Conservation (phyloP, 1,284 basidiomycete genomes). For the Ganoderma sinense region DNA sequence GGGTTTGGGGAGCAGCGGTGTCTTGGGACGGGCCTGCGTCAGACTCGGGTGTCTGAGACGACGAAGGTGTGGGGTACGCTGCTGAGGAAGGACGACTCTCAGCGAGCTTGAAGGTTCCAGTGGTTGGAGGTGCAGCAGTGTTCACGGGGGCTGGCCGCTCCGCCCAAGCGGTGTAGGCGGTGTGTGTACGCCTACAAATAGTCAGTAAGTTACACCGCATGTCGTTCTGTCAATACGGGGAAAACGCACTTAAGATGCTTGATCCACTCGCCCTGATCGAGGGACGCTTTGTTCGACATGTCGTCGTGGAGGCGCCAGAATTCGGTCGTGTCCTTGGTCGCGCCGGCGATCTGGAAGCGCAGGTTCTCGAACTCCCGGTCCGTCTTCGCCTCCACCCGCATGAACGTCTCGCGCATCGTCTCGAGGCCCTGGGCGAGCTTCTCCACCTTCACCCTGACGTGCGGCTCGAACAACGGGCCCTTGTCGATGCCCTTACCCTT, state of each 20-base stretch:
- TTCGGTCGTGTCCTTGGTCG: constrained; percentile 5
- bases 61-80: neutral
- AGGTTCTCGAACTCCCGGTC: constrained; percentile 11
- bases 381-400: constrained; percentile 10
- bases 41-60: neutral
- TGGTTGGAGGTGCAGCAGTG: neutral
- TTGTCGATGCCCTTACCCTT: constrained; percentile 5
- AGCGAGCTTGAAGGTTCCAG: neutral
- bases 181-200: neutral
- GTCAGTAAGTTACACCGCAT: neutral
- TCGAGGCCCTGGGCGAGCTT: constrained; percentile 20
- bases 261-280: neutral
- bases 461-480: constrained; percentile 10
- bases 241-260: neutral
- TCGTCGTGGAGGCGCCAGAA: constrained; percentile 16
- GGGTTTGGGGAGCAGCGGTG: neutral
- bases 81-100: neutral
- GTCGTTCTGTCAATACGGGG: neutral
- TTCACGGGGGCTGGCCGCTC: neutral
- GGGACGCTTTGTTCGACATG: neutral
- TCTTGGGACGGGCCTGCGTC: neutral
- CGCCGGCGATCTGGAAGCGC: constrained; percentile 9
- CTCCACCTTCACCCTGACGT: constrained; percentile 19
- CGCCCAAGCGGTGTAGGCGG: neutral
- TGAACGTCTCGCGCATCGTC: constrained; percentile 17